These are phyloP conservation scores for Fimicolochytrium jonesii DNA, from an alignment of 192 early-diverging fungal species.

Conservation along the genomic window DNA sequence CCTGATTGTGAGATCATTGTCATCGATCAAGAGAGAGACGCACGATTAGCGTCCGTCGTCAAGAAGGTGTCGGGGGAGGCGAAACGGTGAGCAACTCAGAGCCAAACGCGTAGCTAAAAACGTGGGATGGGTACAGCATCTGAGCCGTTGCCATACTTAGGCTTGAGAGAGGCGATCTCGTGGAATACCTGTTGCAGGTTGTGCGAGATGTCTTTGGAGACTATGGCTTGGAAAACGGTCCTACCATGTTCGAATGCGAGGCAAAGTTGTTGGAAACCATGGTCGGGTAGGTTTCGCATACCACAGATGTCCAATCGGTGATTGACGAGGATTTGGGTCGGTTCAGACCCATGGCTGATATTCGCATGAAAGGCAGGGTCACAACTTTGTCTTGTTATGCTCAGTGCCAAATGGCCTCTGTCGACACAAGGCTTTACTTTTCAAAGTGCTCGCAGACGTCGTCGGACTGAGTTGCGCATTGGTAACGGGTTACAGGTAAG, in stretches of 20 bases:
- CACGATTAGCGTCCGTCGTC: conserved; percentile 22
- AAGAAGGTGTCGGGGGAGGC: conserved; percentile 10
- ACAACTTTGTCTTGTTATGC: conserved; percentile 47
- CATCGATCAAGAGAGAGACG: conserved; percentile 34
- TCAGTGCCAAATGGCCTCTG: conserved; percentile 44
- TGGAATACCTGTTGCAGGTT: conserved; percentile 40
- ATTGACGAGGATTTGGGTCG: not conserved
- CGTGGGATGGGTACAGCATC: not conserved
- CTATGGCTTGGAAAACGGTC: conserved; percentile 46
- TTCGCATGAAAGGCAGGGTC: conserved; percentile 35
- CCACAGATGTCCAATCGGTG: not conserved
- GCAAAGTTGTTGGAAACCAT: conserved; percentile 34
- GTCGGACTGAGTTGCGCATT: conserved; percentile 43
- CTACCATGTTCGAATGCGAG: conserved; percentile 38
- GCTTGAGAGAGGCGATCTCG: conserved; percentile 24
- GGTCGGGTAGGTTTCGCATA: conserved; percentile 23
- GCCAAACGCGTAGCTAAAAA: not conserved
- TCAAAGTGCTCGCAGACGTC: conserved; percentile 48
- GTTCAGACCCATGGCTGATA: not conserved
- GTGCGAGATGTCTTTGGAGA: conserved; percentile 36
- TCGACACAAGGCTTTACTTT: conserved; percentile 49
- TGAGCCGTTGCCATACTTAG: not conserved
- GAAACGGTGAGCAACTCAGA: conserved; percentile 5
- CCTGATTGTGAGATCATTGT: conserved; percentile 45
- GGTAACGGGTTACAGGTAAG: conserved; percentile 49